phyloP scores from a whole-genome alignment of 768 basidiomycete species.

The Auricularia sp. region DNA sequence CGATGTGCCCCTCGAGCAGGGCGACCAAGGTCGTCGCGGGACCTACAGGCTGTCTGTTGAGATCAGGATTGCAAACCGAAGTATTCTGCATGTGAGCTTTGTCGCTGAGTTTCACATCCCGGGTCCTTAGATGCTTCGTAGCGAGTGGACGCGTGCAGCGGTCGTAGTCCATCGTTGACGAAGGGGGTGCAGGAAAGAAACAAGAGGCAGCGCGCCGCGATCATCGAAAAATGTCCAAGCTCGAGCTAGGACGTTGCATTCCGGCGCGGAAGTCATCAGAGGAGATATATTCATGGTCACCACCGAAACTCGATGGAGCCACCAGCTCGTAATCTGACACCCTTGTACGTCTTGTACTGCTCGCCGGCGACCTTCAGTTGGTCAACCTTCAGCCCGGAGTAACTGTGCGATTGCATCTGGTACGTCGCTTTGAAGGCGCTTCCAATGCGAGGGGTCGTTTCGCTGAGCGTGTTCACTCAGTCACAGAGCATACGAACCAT shows the following conservation, averaged over 20 bases:
- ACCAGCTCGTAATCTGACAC: slow-evolving; percentile 59
- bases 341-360: slow-evolving; percentile 85
- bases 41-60: too few species aligned
- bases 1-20: neutral
- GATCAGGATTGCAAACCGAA: too few species aligned
- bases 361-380: slow-evolving; percentile 74
- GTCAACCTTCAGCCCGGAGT: slow-evolving; percentile 75
- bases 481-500: neutral
- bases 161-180: too few species aligned
- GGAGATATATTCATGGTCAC: slow-evolving; percentile 11
- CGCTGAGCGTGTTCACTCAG: slow-evolving; percentile 19
- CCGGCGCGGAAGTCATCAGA: too few species aligned
- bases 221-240: too few species aligned
- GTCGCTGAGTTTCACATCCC: too few species aligned
- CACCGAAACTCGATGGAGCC: slow-evolving; percentile 59
- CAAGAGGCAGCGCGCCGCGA: too few species aligned
- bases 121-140: too few species aligned
- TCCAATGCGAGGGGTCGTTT: slow-evolving; percentile 46
- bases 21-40: neutral
- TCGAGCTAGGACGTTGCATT: too few species aligned
- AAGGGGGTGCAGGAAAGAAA: too few species aligned
- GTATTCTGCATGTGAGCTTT: too few species aligned
- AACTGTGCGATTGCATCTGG: slow-evolving; percentile 57
- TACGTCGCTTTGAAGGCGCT: slow-evolving; percentile 67
- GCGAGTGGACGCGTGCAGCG: too few species aligned